Evolutionary conservation across 2,329 filamentous ascomycete genomes (phyloP), one percentile per base, ranked within the genome.

Genomic region (Penicillium sp.): DNA sequence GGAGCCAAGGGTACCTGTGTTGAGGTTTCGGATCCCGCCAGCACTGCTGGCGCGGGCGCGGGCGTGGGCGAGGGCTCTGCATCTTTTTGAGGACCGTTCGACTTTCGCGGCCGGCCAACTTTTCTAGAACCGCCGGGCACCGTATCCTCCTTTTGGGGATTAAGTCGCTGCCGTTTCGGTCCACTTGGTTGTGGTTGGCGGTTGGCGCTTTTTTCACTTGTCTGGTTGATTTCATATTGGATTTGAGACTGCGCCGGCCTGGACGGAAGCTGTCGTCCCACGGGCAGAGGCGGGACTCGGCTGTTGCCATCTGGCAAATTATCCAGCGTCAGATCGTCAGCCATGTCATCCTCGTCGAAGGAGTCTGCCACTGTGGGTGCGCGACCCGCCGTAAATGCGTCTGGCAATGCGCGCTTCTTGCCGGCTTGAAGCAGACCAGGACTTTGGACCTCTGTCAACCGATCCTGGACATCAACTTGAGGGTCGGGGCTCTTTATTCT

Each of bases 401-500:
- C 61, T 6, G 63, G 58, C 55, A 60, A 68, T 2, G 58, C 50
- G 18, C 64, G 65, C 39, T 67, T 69, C 28, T 61, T 61, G 44
- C 57, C 58, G 25, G 59, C 62, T 45, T 66, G 65, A 3, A 69
- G 54, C n/a, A 68, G 51, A 7, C 60, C 66, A 2, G 66, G 66
- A 27, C 67, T 68, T 27, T 56, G 56, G 7, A 67, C 60, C 54
- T 66, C 59, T 4, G 63, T 58, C 1, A 67, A 47, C 2, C 50
- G 32, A 12, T 43, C 11, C 5, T 3, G 29, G 29, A 11, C 45
- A n/a, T 52, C 49, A 24, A 47, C 43, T 5, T 47, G 46, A 3
- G 44, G 43, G n/a, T 45, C 45, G 3, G 45, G 45, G 18, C 56
- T 53, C 28, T 33, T 55, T 26, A 53, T 32, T 6, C 52, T 52